These are phyloP conservation scores for Pseudogymnoascus sp. DNA, from an alignment of 2,329 filamentous ascomycete species.

Conservation along the genomic window DNA sequence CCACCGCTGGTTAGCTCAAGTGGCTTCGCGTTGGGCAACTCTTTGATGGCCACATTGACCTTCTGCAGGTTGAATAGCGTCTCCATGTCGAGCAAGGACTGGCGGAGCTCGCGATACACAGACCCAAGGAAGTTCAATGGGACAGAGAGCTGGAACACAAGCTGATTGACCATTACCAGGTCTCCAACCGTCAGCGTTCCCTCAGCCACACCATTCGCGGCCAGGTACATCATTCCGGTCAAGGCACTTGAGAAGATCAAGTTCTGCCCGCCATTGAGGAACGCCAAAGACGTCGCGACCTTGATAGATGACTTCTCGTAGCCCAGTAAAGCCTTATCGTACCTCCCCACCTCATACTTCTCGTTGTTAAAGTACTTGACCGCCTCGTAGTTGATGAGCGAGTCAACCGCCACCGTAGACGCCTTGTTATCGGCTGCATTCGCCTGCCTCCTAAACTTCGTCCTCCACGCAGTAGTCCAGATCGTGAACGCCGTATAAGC, in stretches of 20 bases:
- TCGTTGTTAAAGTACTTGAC: conserved; percentile 99
- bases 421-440: conserved; percentile 95
- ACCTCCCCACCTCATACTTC: conserved; percentile 82
- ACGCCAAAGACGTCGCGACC: conserved; percentile 83
- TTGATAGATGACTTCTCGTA: conserved; percentile 97
- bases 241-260: conserved; percentile 92
- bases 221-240: conserved; percentile 97
- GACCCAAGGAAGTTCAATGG: conserved; percentile 97
- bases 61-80: conserved; percentile 96
- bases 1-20: conserved; percentile 68
- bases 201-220: conserved; percentile 75
- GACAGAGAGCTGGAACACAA: conserved; percentile 95
- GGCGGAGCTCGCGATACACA: conserved; percentile 89
- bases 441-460: conserved; percentile 88
- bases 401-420: conserved; percentile 91
- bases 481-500: conserved; percentile 97
- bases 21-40: conserved; percentile 64
- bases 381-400: conserved; percentile 96
- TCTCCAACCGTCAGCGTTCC: conserved; percentile 86
- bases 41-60: conserved; percentile 80
- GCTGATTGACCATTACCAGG: conserved; percentile 96
- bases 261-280: conserved; percentile 92
- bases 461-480: conserved; percentile 91
- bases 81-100: conserved; percentile 96
- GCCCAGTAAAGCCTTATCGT: conserved; percentile 74